Evolutionary conservation across 2,329 filamentous ascomycete species (phyloP).

Genomic region (Trichoderma breve): DNA sequence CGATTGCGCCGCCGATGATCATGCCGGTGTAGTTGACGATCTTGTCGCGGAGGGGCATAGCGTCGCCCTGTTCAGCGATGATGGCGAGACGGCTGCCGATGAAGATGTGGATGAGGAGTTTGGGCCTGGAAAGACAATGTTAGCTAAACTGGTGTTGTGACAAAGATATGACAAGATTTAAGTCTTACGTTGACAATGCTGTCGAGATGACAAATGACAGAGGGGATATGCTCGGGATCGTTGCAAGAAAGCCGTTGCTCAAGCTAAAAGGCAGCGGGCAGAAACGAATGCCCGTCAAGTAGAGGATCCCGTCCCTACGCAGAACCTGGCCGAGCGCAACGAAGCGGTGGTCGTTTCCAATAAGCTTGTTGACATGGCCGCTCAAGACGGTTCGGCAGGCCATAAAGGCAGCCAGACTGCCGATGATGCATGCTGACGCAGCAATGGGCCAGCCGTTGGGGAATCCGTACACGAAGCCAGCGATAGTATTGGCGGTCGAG

Average conservation of each 20-base stretch:
- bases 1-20: slow-evolving; percentile 66
- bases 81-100: slow-evolving; percentile 80
- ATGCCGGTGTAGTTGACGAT: slow-evolving; percentile 83
- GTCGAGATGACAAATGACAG: slow-evolving; percentile 78
- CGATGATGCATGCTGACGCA: slow-evolving; percentile 72
- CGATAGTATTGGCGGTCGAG: slow-evolving; percentile 63
- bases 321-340: slow-evolving; percentile 84
- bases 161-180: not conserved
- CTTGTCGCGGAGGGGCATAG: slow-evolving; percentile 78
- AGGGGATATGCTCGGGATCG: slow-evolving; percentile 83
- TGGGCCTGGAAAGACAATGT: slow-evolving; percentile 55
- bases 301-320: slow-evolving; percentile 83
- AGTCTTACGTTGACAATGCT: slow-evolving; percentile 61
- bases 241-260: slow-evolving; percentile 91
- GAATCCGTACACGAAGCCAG: slow-evolving; percentile 57
- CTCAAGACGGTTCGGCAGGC: slow-evolving; percentile 77
- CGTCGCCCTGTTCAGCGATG: slow-evolving; percentile 77
- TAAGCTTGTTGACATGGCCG: slow-evolving; percentile 73
- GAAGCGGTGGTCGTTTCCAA: slow-evolving; percentile 82
- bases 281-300: slow-evolving; percentile 86
- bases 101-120: slow-evolving; percentile 88
- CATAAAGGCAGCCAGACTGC: slow-evolving; percentile 76
- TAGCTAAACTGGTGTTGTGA: not conserved
- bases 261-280: slow-evolving; percentile 91
- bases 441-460: slow-evolving; percentile 76